Evolutionary conservation across 352 stramenopile genomes (phyloP).

Genomic region (Pythium rhizo-oryzae): DNA sequence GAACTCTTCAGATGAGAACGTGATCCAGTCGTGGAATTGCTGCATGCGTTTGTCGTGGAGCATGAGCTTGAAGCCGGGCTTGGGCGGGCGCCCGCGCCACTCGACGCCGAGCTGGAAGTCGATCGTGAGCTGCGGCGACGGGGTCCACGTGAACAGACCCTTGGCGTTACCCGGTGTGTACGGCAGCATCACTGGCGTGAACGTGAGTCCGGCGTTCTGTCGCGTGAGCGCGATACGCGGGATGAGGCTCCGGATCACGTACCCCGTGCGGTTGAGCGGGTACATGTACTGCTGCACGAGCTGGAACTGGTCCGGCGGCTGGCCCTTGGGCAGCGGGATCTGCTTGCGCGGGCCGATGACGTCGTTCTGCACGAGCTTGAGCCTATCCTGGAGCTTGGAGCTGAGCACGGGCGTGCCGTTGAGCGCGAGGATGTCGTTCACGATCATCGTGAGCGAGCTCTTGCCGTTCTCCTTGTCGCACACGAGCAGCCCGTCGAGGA

Average conservation of each 20-base stretch:
- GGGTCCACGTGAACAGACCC: conserved; percentile 76
- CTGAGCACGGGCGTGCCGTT: conserved; percentile 85
- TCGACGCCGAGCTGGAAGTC: conserved; percentile 86
- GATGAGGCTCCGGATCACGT: conserved; percentile 80
- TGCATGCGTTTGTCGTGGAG: conserved; percentile 85
- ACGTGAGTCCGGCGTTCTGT: conserved; percentile 78
- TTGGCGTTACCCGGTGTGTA: conserved; percentile 85
- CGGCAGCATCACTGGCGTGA: conserved; percentile 75
- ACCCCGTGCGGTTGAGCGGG: conserved; percentile 67
- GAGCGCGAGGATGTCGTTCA: conserved; percentile 86
- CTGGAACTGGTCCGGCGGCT: conserved; percentile 80
- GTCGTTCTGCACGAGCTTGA: conserved; percentile 91
- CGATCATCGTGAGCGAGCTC: conserved; percentile 69
- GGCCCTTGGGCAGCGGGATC: conserved; percentile 69
- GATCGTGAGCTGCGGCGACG: conserved; percentile 50
- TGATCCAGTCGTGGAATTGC: conserved; percentile 89
- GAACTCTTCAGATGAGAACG: conserved; percentile 76
- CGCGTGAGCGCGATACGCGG: conserved; percentile 72
- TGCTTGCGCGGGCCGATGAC: conserved; percentile 85
- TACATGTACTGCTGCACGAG: conserved; percentile 88
- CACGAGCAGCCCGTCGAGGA: conserved; percentile 83
- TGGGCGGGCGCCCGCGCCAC: conserved; percentile 74
- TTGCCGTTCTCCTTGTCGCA: conserved; percentile 80
- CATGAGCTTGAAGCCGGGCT: conserved; percentile 84
- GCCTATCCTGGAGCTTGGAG: conserved; percentile 83